A percentile compares a stretch with the other conserved stretches of the same genome.
phyloP scores from a whole-genome alignment of 768 basidiomycete species.

The Tremella fuciformis region DNA sequence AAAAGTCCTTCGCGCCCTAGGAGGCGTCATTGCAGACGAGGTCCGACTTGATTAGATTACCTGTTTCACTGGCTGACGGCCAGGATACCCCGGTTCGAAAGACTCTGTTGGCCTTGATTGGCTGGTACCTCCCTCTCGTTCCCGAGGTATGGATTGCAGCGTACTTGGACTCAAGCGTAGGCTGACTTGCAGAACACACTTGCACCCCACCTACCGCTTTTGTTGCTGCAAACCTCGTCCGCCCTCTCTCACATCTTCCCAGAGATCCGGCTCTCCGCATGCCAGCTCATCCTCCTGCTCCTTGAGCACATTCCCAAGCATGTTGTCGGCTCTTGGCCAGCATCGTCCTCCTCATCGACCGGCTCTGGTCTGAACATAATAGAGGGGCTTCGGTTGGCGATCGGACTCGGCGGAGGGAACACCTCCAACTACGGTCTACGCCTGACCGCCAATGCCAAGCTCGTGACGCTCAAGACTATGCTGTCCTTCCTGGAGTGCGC shows the following conservation, averaged over 20 bases:
- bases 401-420: constrained; percentile 45
- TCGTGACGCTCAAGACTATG: constrained; percentile 41
- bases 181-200: constrained; percentile 61
- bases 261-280: constrained; percentile 85
- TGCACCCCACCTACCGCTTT: constrained; percentile 66
- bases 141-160: constrained; percentile 57
- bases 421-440: constrained; percentile 36
- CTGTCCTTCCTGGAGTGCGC: constrained; percentile 34
- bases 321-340: constrained; percentile 68
- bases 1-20: constrained; percentile 41
- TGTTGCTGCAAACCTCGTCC: constrained; percentile 82
- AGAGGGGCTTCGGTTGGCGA: constrained; percentile 46
- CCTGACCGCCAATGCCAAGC: constrained; percentile 32
- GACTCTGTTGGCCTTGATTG: constrained; percentile 64
- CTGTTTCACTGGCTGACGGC: neutral
- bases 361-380: constrained; percentile 37
- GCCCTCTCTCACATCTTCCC: constrained; percentile 94
- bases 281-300: constrained; percentile 72
- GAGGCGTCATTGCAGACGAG: constrained; percentile 76
- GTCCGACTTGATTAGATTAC: constrained; percentile 54
- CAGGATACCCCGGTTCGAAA: constrained; percentile 81
- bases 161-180: neutral
- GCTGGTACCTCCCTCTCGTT: constrained; percentile 69
- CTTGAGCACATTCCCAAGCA: constrained; percentile 67
- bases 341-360: constrained; percentile 27